Conservation (phyloP, 331 rosid genomes). For the Acacia concinna region DNA sequence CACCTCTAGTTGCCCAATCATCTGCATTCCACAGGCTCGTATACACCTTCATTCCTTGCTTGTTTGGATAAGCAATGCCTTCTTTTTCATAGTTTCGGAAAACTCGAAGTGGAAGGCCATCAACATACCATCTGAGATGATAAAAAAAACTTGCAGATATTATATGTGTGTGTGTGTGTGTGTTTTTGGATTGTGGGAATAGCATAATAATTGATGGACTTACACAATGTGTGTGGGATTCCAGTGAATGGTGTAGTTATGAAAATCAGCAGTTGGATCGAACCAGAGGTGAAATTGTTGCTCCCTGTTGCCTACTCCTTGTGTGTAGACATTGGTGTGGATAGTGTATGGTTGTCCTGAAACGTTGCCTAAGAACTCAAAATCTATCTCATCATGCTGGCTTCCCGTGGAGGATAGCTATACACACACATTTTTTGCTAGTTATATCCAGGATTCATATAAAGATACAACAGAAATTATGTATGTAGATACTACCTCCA, state of each 20-base stretch:
- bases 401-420: conserved; percentile 74
- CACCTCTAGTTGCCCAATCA: conserved; percentile 91
- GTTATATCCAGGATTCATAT: neutral
- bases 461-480: neutral
- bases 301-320: conserved; percentile 79
- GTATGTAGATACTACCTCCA: neutral
- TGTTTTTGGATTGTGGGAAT: neutral
- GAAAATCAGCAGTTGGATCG: conserved; percentile 74
- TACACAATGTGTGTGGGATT: conserved; percentile 74
- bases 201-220: conserved; percentile 15
- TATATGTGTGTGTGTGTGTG: no score
- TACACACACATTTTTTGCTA: conserved; percentile 18
- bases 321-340: conserved; percentile 68
- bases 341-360: conserved; percentile 80
- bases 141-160: neutral
- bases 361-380: conserved; percentile 80
- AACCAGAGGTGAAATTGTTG: conserved; percentile 90
- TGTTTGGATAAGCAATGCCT: conserved; percentile 68
- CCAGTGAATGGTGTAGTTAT: conserved; percentile 92
- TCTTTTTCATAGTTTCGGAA: conserved; percentile 60
- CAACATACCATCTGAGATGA: conserved; percentile 69
- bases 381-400: conserved; percentile 85
- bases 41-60: conserved; percentile 74
- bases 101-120: conserved; percentile 70
- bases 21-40: conserved; percentile 80